These are phyloP conservation scores for Immersiella caudata DNA, from an alignment of 495 filamentous ascomycete species.

Conservation along the genomic window DNA sequence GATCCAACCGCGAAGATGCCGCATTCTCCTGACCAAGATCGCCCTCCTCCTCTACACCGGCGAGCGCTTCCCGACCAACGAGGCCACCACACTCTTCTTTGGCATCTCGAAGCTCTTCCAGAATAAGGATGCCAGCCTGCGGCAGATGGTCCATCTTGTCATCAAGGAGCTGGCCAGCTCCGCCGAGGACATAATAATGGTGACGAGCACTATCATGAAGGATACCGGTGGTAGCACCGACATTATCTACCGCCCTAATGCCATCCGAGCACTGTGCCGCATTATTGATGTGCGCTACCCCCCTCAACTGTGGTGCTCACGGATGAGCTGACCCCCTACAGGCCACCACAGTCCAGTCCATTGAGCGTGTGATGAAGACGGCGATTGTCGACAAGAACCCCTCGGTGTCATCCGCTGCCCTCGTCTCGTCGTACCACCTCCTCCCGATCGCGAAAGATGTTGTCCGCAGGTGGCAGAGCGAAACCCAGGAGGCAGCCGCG, in stretches of 20 bases:
- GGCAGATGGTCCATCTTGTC: constrained; percentile 98
- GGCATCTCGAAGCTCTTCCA: constrained; percentile 99
- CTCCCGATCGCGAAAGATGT: constrained; percentile 94
- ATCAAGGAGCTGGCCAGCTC: constrained; percentile 95
- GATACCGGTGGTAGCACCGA: constrained; percentile 96
- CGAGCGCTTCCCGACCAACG: constrained; percentile 93
- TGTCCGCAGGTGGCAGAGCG: constrained; percentile 96
- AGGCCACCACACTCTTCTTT: constrained; percentile 98
- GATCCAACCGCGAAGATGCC: constrained; percentile 91
- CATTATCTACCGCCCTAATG: constrained; percentile 93
- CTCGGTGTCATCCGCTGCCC: constrained; percentile 93
- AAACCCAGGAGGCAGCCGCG: constrained; percentile 95
- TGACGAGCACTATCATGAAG: constrained; percentile 99
- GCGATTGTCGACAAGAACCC: constrained; percentile 99
- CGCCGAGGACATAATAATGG: constrained; percentile 99
- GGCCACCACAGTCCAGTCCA: constrained; percentile 96
- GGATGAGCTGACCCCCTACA: constrained; percentile 37
- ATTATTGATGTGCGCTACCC: constrained; percentile 83
- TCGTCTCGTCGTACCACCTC: constrained; percentile 98
- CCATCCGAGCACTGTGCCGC: constrained; percentile 91
- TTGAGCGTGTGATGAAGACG: constrained; percentile 98
- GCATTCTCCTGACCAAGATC: constrained; percentile 95
- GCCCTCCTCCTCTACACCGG: constrained; percentile 95
- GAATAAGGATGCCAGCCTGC: constrained; percentile 96
- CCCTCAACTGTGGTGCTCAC: constrained; percentile 11